Conservation (phyloP, 2,329 filamentous ascomycete species). For the Pseudogymnoascus sp. region DNA sequence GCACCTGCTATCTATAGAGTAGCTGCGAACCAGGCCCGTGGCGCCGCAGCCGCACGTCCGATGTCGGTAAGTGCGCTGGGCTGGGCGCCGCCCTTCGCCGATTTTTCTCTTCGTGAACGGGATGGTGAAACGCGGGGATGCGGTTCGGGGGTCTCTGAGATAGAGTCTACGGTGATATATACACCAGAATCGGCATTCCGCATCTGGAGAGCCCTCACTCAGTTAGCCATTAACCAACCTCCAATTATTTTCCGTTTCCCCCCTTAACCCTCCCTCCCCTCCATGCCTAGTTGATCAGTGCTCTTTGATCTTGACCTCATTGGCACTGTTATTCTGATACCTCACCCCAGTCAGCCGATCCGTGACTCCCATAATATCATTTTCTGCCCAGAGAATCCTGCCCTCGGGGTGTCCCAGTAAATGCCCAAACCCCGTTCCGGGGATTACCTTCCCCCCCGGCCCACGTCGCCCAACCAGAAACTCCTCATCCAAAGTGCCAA, state of each 20-base stretch:
- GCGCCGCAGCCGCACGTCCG: not conserved
- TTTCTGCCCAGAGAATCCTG: slow-evolving; percentile 9
- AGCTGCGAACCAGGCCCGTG: not conserved
- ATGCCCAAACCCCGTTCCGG: not conserved
- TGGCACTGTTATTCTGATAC: not conserved
- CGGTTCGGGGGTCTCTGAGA: slow-evolving; percentile 3
- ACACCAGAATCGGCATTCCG: not conserved
- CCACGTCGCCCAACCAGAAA: slow-evolving; percentile 27
- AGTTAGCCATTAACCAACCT: not conserved
- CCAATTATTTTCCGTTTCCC: not conserved
- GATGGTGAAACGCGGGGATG: not conserved
- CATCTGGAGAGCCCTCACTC: slow-evolving; percentile 3
- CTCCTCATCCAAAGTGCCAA: slow-evolving; percentile 39
- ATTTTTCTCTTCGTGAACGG: not conserved
- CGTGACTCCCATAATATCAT: slow-evolving; percentile 6
- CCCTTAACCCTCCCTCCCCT: not conserved
- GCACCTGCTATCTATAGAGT: not conserved
- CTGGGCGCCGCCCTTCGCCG: not conserved
- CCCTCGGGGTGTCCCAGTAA: slow-evolving; percentile 6
- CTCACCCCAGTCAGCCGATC: slow-evolving; percentile 4
- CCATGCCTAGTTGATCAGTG: not conserved
- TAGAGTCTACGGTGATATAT: slow-evolving; percentile 7
- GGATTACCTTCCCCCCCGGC: slow-evolving; percentile 9
- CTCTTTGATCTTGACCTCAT: not conserved
- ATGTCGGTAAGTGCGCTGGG: not conserved